Evolutionary conservation across 139 green algal species (phyloP), one percentile per base, ranked within the genome.

Genomic region (Tetradesmus obliquus): DNA sequence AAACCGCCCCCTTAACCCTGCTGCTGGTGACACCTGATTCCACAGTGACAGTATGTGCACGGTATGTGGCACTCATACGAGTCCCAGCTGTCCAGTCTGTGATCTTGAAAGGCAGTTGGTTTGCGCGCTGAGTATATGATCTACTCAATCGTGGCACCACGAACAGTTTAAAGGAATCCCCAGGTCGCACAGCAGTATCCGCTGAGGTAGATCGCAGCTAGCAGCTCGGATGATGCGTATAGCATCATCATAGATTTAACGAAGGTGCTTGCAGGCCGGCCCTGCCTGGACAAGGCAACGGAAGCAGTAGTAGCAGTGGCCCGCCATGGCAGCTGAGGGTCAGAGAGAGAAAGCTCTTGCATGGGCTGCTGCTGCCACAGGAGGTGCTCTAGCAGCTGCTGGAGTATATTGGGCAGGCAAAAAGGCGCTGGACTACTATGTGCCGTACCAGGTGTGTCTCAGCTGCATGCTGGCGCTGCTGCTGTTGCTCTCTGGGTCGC

Each of bases 371-470:
- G 45, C 71, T 45, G 60, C 54, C n/a, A 58, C 90, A 69, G 72
- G 82, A 9, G 83, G 66, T n/a, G 51, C 79, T 69, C 53, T 71
- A 13, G 85, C 55, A 45, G 79, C 58, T 20, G 82, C 79, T n/a
- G 86, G 22, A 12, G 12, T 88, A 10, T 91, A 91, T 24, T 93
- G 92, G 72, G 92, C 84, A 15, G 88, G 17, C 6, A 93, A 91
- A 45, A 90, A 80, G 69, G 81, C 62, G 32, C 88, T 94, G n/a
- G 91, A 94, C 62, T 32, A 90, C 22, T 94, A 93, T 79, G 90
- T 95, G 12, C 94, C 94, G 7, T 90, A 94, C 4, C 87, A 95
- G 93, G 94, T 95, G 51, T 13, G 88, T 55, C 5, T 5, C 17
- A 6, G 32, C 60, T 13, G 57, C 60, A 81, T 4, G 24, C 85